phyloP scores from a whole-genome alignment of 805 yeast genomes.

The Suhomyces kilbournensis region DNA sequence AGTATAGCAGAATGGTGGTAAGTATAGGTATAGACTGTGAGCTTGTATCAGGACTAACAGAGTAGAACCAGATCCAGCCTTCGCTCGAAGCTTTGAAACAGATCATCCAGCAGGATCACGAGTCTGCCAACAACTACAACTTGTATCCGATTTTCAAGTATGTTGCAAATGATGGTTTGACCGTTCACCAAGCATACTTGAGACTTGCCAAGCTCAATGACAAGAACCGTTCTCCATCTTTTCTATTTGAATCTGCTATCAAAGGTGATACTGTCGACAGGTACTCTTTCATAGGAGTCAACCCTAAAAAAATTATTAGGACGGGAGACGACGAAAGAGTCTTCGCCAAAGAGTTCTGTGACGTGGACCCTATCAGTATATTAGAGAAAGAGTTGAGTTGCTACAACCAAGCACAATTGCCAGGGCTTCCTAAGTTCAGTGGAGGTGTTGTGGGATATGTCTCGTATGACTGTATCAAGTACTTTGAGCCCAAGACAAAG shows the following conservation, averaged over 20 bases:
- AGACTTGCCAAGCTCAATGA: conserved; percentile 68
- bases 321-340: conserved; percentile 65
- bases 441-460: conserved; percentile 98
- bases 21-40: not conserved
- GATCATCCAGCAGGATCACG: conserved; percentile 19
- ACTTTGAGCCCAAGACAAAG: conserved; percentile 90
- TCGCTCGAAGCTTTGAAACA: conserved; percentile 28
- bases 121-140: conserved; percentile 42
- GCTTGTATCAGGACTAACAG: not conserved
- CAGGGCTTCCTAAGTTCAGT: conserved; percentile 77
- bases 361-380: conserved; percentile 74
- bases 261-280: conserved; percentile 88
- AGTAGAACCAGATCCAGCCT: conserved; percentile 34
- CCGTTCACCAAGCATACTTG: conserved; percentile 88
- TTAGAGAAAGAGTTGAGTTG: conserved; percentile 71
- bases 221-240: conserved; percentile 57
- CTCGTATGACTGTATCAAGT: conserved; percentile 93
- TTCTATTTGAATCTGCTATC: conserved; percentile 82
- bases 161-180: conserved; percentile 71
- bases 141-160: conserved; percentile 78
- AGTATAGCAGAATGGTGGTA: not conserved
- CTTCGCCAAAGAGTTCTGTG: conserved; percentile 29
- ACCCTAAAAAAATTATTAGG: conserved; percentile 75
- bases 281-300: conserved; percentile 85
- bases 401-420: conserved; percentile 68